A percentile compares a stretch with the other conserved stretches of the same genome.
phyloP scores from a whole-genome alignment of 2,329 filamentous ascomycete species.

The Calonectria pteridis region DNA sequence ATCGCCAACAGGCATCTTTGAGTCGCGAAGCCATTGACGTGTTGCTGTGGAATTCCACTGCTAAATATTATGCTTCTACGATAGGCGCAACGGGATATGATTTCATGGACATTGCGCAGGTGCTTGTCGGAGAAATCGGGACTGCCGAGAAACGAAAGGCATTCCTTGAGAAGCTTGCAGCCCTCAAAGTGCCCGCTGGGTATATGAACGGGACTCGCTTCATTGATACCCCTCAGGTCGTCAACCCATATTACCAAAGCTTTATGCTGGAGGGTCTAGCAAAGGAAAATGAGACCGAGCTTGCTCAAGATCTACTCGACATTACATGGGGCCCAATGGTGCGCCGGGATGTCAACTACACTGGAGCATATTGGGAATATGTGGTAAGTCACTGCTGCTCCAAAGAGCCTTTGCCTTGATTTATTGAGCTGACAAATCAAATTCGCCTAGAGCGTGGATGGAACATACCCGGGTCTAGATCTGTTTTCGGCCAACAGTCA shows the following conservation, averaged over 20 bases:
- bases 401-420: too few species aligned
- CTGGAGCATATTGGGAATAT: conserved; percentile 1
- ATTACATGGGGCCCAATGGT: conserved; percentile 1
- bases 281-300: neutral
- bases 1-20: neutral
- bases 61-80: neutral
- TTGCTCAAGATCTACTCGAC: neutral
- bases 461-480: neutral
- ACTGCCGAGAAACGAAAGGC: neutral
- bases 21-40: neutral
- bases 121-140: neutral
- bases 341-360: neutral
- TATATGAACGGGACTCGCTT: conserved; percentile 2
- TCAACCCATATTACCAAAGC: neutral
- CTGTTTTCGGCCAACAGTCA: neutral
- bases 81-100: neutral
- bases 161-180: neutral
- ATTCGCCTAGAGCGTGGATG: neutral
- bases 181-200: neutral
- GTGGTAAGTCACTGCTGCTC: neutral
- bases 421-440: neutral
- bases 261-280: neutral
- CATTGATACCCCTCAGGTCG: neutral
- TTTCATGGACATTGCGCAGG: neutral
- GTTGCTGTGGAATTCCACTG: neutral